Base-by-base conservation (phyloP, 768 basidiomycete genomes). In the Suillus brevipes region DNA sequence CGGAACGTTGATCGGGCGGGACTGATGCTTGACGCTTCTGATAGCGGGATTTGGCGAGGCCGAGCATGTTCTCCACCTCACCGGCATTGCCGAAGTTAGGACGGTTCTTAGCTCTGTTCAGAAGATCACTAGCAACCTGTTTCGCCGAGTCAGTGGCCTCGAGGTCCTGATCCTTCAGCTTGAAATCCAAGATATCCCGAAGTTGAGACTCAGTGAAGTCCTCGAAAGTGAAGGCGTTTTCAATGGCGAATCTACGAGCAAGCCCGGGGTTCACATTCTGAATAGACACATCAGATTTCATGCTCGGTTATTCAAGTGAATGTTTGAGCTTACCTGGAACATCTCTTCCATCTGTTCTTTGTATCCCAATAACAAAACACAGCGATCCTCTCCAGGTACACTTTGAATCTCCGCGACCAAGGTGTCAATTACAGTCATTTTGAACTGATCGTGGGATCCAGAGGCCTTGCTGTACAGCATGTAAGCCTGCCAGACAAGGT, bases 381-480 rank as follows among this genome's bases (percentile, higher is more conserved):
- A 89, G 37, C 88, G 81, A 70, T 90, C 89, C 70, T 91, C 89
- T 5, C 89, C 88, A 1, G 87, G 86, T 0, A 82, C 81, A 53
- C 83, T 88, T 68, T 91, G 89, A 3, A 91, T 84, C 72, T 91
- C 89, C 0, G 89, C 89, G 0, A 91, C 89, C 36, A 91, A 84
- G 0, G 89, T 89, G 69, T 91, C 89, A 36, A 90, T 88, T 49
- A 91, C 89, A 0, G 88, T 82, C 1, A 86, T 87, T 67, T 89
- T 89, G 74, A 76, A 90, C 0, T 79, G 72, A 66, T 90, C 87
- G 18, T 68, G 76, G 10, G 71, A 47, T 25, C 76, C 77, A 42
- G 61, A 36, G 5, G 74, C 74, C 12, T 74, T 72, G n/a, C 80
- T 78, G 65, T 89, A 87, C 8, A 90, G 75, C 86, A 87, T 88